Percentiles rank a stretch among this genome's conserved stretches.
Evolutionary conservation across 2,329 filamentous ascomycete genomes (phyloP).

Genomic region (Calycina herbarum): DNA sequence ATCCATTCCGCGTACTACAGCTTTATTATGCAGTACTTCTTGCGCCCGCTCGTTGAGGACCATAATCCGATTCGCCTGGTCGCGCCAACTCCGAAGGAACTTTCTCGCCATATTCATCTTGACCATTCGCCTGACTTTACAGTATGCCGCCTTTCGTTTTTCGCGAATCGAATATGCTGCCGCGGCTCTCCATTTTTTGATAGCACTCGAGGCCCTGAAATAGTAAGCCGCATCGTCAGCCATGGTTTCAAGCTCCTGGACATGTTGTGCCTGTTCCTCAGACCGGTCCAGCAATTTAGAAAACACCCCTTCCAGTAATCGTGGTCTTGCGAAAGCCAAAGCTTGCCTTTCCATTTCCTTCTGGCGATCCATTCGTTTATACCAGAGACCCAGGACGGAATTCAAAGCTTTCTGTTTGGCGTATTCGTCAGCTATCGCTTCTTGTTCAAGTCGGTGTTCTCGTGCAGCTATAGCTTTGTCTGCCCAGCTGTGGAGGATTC

Average conservation of each 20-base stretch:
- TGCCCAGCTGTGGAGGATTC: slow-evolving; percentile 42
- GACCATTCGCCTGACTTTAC: slow-evolving; percentile 32
- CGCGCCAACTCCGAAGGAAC: slow-evolving; percentile 31
- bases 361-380: slow-evolving; percentile 23
- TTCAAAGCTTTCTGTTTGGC: slow-evolving; percentile 27
- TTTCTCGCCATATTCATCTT: slow-evolving; percentile 34
- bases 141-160: slow-evolving; percentile 35
- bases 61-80: slow-evolving; percentile 27
- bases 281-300: slow-evolving; percentile 26
- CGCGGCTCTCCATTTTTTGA: slow-evolving; percentile 36
- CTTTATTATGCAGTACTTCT: slow-evolving; percentile 29
- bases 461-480: slow-evolving; percentile 39
- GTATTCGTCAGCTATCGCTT: slow-evolving; percentile 29
- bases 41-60: slow-evolving; percentile 34
- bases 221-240: slow-evolving; percentile 35
- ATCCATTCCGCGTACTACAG: slow-evolving; percentile 32
- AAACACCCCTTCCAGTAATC: slow-evolving; percentile 24
- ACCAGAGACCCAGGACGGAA: slow-evolving; percentile 30
- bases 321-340: slow-evolving; percentile 24
- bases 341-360: slow-evolving; percentile 28
- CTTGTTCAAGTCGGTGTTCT: slow-evolving; percentile 28
- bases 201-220: slow-evolving; percentile 31
- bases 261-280: slow-evolving; percentile 24
- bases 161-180: slow-evolving; percentile 32
- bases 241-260: slow-evolving; percentile 28